Conservation (phyloP, 441 rosid species). For the Melastoma candidum region DNA sequence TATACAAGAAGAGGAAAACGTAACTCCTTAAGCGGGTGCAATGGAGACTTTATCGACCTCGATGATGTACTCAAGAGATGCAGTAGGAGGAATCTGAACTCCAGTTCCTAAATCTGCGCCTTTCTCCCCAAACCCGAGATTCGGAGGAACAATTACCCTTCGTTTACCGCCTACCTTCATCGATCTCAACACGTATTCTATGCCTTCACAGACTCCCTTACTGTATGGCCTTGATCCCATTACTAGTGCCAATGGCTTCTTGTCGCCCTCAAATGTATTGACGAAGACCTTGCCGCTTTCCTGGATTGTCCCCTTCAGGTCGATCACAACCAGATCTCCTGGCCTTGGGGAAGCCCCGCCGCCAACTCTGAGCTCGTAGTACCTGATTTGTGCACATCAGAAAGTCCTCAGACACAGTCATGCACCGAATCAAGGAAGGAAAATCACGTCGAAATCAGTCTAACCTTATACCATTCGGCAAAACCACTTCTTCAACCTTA, state of each 20-base stretch:
- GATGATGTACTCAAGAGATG: constrained; percentile 57
- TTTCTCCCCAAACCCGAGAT: constrained; percentile 58
- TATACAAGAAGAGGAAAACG: background rate
- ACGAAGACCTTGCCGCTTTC: constrained; percentile 55
- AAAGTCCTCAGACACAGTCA: background rate
- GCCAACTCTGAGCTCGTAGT: constrained; percentile 61
- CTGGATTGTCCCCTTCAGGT: constrained; percentile 50
- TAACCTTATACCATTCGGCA: constrained; percentile 84
- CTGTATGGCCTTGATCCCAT: constrained; percentile 85
- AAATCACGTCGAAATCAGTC: constrained; percentile 3
- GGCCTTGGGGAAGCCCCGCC: constrained; percentile 60
- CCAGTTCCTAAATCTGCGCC: constrained; percentile 58
- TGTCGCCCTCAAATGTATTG: constrained; percentile 46
- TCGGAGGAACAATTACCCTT: constrained; percentile 64
- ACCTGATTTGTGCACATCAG: constrained; percentile 29
- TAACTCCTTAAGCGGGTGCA: constrained; percentile 52
- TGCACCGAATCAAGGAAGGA: background rate
- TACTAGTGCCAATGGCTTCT: constrained; percentile 58
- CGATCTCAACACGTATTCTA: constrained; percentile 54
- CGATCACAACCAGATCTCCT: constrained; percentile 74
- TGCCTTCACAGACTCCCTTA: constrained; percentile 78
- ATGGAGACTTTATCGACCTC: constrained; percentile 76
- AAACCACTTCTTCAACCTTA: constrained; percentile 52
- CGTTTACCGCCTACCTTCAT: constrained; percentile 86
- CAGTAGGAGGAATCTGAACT: constrained; percentile 51